phyloP scores from a whole-genome alignment of 345 rosid genomes.

The Boechera stricta region DNA sequence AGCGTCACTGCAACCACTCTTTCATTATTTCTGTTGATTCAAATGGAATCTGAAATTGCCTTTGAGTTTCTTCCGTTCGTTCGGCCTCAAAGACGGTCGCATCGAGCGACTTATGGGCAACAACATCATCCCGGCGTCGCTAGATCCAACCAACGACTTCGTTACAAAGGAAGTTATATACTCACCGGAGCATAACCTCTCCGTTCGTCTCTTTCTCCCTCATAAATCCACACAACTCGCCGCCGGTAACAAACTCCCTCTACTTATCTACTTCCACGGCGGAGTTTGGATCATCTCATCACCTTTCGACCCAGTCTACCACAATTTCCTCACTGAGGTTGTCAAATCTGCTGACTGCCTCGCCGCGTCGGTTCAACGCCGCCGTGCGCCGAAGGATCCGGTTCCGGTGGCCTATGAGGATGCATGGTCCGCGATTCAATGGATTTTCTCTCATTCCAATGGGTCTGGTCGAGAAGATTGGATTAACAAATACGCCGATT shows the following conservation, averaged over 20 bases:
- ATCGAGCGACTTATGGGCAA: slow-evolving; percentile 51
- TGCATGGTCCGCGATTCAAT: slow-evolving; percentile 56
- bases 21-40: no score
- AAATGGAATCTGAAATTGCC: slow-evolving; percentile 37
- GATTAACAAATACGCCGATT: slow-evolving; percentile 51
- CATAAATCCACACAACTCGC: not conserved
- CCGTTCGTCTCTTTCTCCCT: slow-evolving; percentile 61
- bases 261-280: slow-evolving; percentile 64
- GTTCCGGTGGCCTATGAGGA: slow-evolving; percentile 57
- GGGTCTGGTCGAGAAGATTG: slow-evolving; percentile 49
- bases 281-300: slow-evolving; percentile 57
- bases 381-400: slow-evolving; percentile 57
- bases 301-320: slow-evolving; percentile 46
- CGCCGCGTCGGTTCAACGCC: slow-evolving; percentile 53
- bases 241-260: slow-evolving; percentile 47
- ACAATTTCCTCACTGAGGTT: slow-evolving; percentile 42
- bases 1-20: no score
- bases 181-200: slow-evolving; percentile 38
- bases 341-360: slow-evolving; percentile 48
- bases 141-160: slow-evolving; percentile 44
- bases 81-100: slow-evolving; percentile 49
- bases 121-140: slow-evolving; percentile 49
- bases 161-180: slow-evolving; percentile 52
- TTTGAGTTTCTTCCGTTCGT: slow-evolving; percentile 42
- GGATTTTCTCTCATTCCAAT: slow-evolving; percentile 45